These are phyloP conservation scores for Hypholoma sublateritium DNA, from an alignment of 768 basidiomycete species.

Conservation along the genomic window DNA sequence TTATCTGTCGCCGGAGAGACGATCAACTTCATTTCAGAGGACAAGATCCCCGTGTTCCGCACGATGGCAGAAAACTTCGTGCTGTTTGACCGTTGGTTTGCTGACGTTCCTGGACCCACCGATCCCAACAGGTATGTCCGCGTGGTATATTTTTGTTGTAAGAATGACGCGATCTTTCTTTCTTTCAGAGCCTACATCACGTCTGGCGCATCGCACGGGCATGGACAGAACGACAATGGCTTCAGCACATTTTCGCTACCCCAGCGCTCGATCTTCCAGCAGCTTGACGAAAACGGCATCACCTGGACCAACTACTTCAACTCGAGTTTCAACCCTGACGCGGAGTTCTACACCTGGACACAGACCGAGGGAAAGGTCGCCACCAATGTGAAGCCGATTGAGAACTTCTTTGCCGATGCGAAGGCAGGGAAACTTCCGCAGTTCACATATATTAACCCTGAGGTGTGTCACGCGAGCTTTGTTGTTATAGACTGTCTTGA, in stretches of 20 bases:
- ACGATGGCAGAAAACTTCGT: slow-evolving; percentile 24
- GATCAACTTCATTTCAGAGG: slow-evolving; percentile 24
- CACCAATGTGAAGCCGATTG: slow-evolving; percentile 22
- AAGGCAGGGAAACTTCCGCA: slow-evolving; percentile 24
- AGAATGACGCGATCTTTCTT: background rate
- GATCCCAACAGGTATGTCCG: slow-evolving; percentile 26
- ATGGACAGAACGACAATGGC: slow-evolving; percentile 25
- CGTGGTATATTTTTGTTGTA: background rate
- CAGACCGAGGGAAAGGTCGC: slow-evolving; percentile 12
- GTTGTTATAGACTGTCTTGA: background rate
- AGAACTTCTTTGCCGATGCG: slow-evolving; percentile 29
- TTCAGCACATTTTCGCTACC: slow-evolving; percentile 17
- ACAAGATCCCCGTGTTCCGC: slow-evolving; percentile 21
- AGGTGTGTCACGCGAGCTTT: background rate
- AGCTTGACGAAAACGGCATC: slow-evolving; percentile 21
- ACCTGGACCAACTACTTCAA: slow-evolving; percentile 28
- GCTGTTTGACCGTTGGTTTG: slow-evolving; percentile 32
- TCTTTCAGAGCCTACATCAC: slow-evolving; percentile 16
- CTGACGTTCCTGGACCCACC: slow-evolving; percentile 29
- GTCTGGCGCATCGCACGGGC: slow-evolving; percentile 28
- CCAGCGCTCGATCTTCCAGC: slow-evolving; percentile 26
- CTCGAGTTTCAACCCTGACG: slow-evolving; percentile 21
- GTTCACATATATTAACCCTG: slow-evolving; percentile 27
- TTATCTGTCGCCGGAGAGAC: slow-evolving; percentile 22
- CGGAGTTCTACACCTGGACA: slow-evolving; percentile 23